Conservation (phyloP, 352 stramenopile species). For the Pythium coloratum region DNA sequence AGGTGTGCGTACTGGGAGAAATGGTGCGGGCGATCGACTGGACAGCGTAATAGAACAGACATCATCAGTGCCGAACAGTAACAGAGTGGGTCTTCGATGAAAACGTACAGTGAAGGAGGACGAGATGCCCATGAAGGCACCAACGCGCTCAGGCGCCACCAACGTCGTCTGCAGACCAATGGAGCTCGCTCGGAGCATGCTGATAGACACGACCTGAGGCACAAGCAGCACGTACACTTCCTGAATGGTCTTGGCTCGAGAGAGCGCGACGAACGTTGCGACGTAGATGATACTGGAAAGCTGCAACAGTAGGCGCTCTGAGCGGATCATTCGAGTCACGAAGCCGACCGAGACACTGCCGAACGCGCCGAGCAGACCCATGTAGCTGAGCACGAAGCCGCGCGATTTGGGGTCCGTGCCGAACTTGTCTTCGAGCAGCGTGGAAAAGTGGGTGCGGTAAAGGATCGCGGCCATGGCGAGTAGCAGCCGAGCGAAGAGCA, state of each 20-base stretch:
- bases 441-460: constrained; percentile 78
- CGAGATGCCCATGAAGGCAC: constrained; percentile 78
- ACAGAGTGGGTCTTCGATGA: neutral
- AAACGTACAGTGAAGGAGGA: constrained; percentile 69
- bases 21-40: constrained; percentile 81
- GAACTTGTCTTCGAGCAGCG: constrained; percentile 82
- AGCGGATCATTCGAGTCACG: constrained; percentile 43
- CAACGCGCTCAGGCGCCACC: constrained; percentile 65
- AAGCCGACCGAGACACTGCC: constrained; percentile 66
- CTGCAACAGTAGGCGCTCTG: constrained; percentile 66
- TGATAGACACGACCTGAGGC: constrained; percentile 61
- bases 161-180: constrained; percentile 73
- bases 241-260: constrained; percentile 44
- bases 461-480: constrained; percentile 76
- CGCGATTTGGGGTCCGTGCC: constrained; percentile 55
- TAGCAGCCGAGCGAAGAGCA: constrained; percentile 68
- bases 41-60: neutral
- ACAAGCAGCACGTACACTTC: constrained; percentile 59
- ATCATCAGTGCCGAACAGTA: neutral
- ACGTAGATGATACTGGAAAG: constrained; percentile 66
- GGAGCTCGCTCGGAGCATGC: constrained; percentile 79
- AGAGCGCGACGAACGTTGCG: constrained; percentile 68
- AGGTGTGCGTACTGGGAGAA: constrained; percentile 52
- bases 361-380: constrained; percentile 66
- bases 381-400: constrained; percentile 82